Conservation (phyloP, 768 basidiomycete species). For the Exsudoporus frostii region DNA sequence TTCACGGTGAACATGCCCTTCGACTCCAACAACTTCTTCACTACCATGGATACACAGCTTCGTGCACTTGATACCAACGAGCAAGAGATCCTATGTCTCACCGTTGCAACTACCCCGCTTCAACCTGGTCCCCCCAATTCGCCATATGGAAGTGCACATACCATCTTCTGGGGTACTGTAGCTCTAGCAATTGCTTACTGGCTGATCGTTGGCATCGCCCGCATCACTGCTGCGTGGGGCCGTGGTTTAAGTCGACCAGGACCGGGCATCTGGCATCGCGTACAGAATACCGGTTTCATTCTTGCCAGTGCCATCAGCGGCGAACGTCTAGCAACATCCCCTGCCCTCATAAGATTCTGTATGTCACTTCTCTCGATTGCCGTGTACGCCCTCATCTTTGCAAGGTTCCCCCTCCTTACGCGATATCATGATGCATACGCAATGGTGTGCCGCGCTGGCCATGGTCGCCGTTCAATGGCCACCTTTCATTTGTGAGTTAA, state of each 20-base stretch:
- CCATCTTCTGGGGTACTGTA: conserved; percentile 74
- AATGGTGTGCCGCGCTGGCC: conserved; percentile 83
- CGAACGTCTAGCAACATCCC: conserved; percentile 78
- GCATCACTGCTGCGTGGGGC: conserved; percentile 83
- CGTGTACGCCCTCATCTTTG: conserved; percentile 12
- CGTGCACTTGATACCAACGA: conserved; percentile 87
- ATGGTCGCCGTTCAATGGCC: conserved; percentile 99
- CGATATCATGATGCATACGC: conserved; percentile 90
- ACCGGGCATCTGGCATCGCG: conserved; percentile 61
- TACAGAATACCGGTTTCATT: conserved; percentile 84
- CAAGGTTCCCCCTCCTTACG: conserved; percentile 88
- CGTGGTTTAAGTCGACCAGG: conserved; percentile 59
- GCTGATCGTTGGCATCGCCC: conserved; percentile 74
- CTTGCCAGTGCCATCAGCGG: conserved; percentile 92
- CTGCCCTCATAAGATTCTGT: conserved; percentile 89
- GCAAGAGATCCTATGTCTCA: conserved; percentile 78
- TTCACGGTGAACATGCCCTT: conserved; percentile 74
- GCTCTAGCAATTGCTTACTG: conserved; percentile 77
- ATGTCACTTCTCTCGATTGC: conserved; percentile 31
- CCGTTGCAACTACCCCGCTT: conserved; percentile 75
- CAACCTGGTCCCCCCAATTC: conserved; percentile 49
- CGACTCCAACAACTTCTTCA: conserved; percentile 63
- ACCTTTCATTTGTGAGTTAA: conserved; percentile 73
- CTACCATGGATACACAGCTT: conserved; percentile 79
- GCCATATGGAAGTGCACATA: conserved; percentile 63